Evolutionary conservation across 2,329 filamentous ascomycete species (phyloP).

Genomic region (Ophiostoma fasciatum): DNA sequence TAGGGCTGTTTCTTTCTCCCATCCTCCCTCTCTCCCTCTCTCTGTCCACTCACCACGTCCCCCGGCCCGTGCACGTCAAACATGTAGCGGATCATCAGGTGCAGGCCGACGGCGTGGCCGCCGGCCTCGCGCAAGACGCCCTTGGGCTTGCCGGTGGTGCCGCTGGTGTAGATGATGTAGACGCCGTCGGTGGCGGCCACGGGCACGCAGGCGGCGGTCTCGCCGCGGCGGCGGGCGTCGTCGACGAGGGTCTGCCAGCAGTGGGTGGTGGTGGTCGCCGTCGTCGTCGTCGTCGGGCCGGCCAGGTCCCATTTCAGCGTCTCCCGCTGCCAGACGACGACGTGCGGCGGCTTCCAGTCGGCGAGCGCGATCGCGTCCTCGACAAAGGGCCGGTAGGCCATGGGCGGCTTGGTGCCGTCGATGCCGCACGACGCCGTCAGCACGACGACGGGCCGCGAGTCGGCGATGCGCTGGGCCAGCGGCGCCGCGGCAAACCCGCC

Average conservation of each 20-base stretch:
- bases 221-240: constrained; percentile 49
- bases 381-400: constrained; percentile 64
- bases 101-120: constrained; percentile 74
- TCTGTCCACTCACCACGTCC: constrained; percentile 57
- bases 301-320: constrained; percentile 57
- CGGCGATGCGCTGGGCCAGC: constrained; percentile 78
- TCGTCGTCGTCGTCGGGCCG: constrained; percentile 31
- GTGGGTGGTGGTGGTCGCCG: neutral
- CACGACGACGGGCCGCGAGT: constrained; percentile 58
- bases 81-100: constrained; percentile 67
- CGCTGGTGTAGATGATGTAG: constrained; percentile 85
- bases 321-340: constrained; percentile 74
- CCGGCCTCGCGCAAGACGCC: constrained; percentile 71
- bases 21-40: no score
- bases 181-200: constrained; percentile 63
- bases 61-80: constrained; percentile 73
- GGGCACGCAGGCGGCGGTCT: constrained; percentile 61
- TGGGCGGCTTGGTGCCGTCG: constrained; percentile 67
- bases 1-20: no score
- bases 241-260: constrained; percentile 62
- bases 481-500: constrained; percentile 75
- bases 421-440: constrained; percentile 88
- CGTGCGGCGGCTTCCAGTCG: constrained; percentile 54
- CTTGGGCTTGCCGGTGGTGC: constrained; percentile 71
- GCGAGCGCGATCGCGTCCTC: constrained; percentile 56